Evolutionary conservation across 768 basidiomycete species (phyloP).

Genomic region (Xerocomellus intermedius): DNA sequence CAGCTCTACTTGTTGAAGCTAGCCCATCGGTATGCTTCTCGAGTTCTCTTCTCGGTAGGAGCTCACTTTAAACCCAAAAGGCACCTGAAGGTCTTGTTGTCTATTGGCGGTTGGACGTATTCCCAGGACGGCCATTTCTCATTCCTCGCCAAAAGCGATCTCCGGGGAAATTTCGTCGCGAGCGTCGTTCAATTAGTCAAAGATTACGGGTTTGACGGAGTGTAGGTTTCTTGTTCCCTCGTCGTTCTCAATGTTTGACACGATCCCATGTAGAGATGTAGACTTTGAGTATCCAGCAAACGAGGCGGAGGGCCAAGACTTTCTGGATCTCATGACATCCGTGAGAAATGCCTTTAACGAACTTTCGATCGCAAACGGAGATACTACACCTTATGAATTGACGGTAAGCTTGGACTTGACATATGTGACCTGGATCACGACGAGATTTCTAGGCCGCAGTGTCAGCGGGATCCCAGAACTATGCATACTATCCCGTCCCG

Average conservation of each 20-base stretch:
- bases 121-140: constrained; percentile 66
- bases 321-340: constrained; percentile 61
- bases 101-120: constrained; percentile 67
- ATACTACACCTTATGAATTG: constrained; percentile 56
- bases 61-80: constrained; percentile 19
- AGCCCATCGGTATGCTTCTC: constrained; percentile 40
- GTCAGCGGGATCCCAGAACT: constrained; percentile 59
- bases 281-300: constrained; percentile 78
- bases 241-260: background rate
- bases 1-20: constrained; percentile 57
- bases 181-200: constrained; percentile 62
- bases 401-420: constrained; percentile 34
- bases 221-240: constrained; percentile 39
- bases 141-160: constrained; percentile 52
- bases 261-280: constrained; percentile 49
- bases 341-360: constrained; percentile 62
- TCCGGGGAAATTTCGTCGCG: constrained; percentile 56
- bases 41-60: background rate
- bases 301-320: constrained; percentile 58
- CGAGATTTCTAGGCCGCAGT: constrained; percentile 46
- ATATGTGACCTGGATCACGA: background rate
- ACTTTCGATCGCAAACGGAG: constrained; percentile 58
- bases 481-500: constrained; percentile 53
- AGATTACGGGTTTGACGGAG: constrained; percentile 81
- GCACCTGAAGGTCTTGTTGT: constrained; percentile 51